Evolutionary conservation across 1,139 yeast species (phyloP).

Genomic region (Petasospora rhodanensis): DNA sequence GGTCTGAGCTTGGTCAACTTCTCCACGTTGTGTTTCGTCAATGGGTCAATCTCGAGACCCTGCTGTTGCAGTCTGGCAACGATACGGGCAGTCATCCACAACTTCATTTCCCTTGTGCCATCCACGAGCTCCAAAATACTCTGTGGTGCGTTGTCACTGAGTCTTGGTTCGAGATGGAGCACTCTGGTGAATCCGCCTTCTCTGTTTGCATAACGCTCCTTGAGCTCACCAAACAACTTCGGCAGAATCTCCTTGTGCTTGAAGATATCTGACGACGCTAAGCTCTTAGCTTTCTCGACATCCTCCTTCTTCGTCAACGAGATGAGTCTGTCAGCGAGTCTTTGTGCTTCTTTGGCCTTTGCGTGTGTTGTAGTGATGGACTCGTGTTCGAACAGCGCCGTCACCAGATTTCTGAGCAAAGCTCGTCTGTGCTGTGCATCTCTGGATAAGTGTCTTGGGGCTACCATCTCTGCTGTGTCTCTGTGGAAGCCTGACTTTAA

Average conservation of each 20-base stretch:
- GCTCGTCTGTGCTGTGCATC: slow-evolving; percentile 41
- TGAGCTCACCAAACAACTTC: slow-evolving; percentile 62
- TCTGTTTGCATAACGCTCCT: slow-evolving; percentile 58
- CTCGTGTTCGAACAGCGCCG: slow-evolving; percentile 65
- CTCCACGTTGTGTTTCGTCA: slow-evolving; percentile 54
- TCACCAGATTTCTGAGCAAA: slow-evolving; percentile 55
- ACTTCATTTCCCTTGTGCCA: slow-evolving; percentile 67
- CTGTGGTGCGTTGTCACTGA: slow-evolving; percentile 90
- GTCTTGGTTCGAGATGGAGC: slow-evolving; percentile 76
- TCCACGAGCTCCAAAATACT: slow-evolving; percentile 86
- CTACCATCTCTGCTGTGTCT: slow-evolving; percentile 22
- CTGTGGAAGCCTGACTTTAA: too few species aligned
- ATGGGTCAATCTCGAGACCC: slow-evolving; percentile 54
- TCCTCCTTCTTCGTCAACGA: slow-evolving; percentile 27
- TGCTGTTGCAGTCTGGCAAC: slow-evolving; percentile 77
- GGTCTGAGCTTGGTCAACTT: slow-evolving; percentile 44
- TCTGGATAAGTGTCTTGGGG: slow-evolving; percentile 21
- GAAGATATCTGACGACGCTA: slow-evolving; percentile 33
- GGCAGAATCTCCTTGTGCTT: slow-evolving; percentile 44
- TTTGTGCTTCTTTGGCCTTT: slow-evolving; percentile 57
- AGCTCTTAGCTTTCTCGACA: slow-evolving; percentile 27
- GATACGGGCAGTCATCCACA: slow-evolving; percentile 72
- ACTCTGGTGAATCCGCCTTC: slow-evolving; percentile 85
- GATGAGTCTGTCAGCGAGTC: slow-evolving; percentile 21
- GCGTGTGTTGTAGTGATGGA: slow-evolving; percentile 67